Conservation (phyloP, 768 basidiomycete genomes). For the Lenzites betulinus region DNA sequence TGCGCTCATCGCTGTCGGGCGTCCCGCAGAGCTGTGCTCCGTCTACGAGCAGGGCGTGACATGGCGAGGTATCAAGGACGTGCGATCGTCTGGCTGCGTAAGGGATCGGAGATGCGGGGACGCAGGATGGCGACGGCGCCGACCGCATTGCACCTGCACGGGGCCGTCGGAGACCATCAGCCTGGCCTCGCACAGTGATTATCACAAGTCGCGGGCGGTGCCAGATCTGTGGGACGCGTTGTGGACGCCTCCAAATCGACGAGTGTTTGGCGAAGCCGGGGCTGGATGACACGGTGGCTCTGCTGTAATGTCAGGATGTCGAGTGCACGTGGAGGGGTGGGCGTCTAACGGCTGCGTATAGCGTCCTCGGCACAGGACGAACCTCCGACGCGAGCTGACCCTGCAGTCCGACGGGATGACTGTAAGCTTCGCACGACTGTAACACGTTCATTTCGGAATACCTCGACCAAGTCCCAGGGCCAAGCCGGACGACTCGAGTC, state of each 20-base stretch:
- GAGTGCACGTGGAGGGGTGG: background rate
- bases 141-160: conserved; percentile 10
- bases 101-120: conserved; percentile 13
- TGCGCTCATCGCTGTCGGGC: background rate
- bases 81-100: conserved; percentile 1
- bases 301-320: conserved; percentile 6
- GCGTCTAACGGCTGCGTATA: background rate
- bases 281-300: conserved; percentile 12
- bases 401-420: conserved; percentile 1
- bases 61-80: conserved; percentile 1
- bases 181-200: conserved; percentile 3
- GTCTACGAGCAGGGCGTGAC: conserved; percentile 1
- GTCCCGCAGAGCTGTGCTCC: conserved; percentile 10
- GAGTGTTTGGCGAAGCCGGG: conserved; percentile 5
- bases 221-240: conserved; percentile 17
- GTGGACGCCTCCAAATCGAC: conserved; percentile 8
- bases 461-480: too few relatives aligned
- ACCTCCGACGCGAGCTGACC: conserved; percentile 10
- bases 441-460: background rate
- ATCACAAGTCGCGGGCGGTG: conserved; percentile 12
- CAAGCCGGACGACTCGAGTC: too few relatives aligned
- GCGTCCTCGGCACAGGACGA: background rate
- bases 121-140: background rate
- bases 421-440: background rate
- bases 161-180: conserved; percentile 5